Base-by-base conservation (phyloP, 1,284 basidiomycete species). In the Neotropicomus parvogracilis region DNA sequence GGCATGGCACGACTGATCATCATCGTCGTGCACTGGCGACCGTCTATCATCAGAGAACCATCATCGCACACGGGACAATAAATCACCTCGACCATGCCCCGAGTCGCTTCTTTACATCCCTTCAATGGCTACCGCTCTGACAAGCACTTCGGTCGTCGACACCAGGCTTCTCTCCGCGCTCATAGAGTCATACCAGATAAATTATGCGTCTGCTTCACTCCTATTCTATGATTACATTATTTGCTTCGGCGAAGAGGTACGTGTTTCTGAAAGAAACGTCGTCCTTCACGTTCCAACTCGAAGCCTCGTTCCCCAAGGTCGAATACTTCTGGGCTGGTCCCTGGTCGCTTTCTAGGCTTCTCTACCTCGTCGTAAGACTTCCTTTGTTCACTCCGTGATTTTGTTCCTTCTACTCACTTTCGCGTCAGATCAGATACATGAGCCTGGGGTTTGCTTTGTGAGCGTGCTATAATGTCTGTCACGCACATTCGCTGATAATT, bases 391-490 rank as follows among this genome's bases (percentile, higher is more conserved):
- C 6, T 33, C 16, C 6, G 4, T 6, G 8, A 8, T 4, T 14
- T 12, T 31, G 6, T 17, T 29, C 16, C 33, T 7, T 38, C 24
- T 6, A 20, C 37, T 31, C 19, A 36, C 2, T 16, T 19, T 21
- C n/a, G 13, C 19, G 26, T 29, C 28, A 53, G 53, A 54, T 45
- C 38, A 51, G 53, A 41, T 55, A 53, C 6, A 31, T 31, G 38
- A 21, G 38, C 26, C 35, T 53, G 10, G 35, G 10, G 21, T 46
- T 41, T 40, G 34, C 53, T 1, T 16, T 35, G 53, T 53, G 31
- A 52, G 52, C 24, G 1, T 29, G 5, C 17, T 27, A 9, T 14
- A 20, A 20, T 17, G 14, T 11, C 7, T 40, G 10, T 20, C 27
- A 9, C 17, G 10, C 27, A 8, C 27, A n/a, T 16, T 26, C 20